A percentile compares a stretch with the other conserved stretches of the same genome.
Evolutionary conservation across 2,329 filamentous ascomycete species (phyloP).

Genomic region (Colletotrichum sojae): DNA sequence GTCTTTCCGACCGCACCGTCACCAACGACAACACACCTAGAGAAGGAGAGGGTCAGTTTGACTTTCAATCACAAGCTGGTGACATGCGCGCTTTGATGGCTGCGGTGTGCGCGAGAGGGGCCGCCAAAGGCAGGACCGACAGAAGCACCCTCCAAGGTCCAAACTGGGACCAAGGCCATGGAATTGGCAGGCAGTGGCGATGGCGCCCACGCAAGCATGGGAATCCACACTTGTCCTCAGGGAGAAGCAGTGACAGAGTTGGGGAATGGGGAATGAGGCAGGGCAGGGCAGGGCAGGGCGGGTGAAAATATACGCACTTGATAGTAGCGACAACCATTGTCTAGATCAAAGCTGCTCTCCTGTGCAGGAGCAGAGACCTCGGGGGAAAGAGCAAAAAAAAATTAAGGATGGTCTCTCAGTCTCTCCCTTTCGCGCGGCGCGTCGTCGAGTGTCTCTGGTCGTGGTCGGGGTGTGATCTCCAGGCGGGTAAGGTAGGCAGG

Average conservation of each 20-base stretch:
- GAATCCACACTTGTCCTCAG: slow-evolving; percentile 12
- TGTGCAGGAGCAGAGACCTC: slow-evolving; percentile 52
- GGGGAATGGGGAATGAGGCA: slow-evolving; percentile 35
- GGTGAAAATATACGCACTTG: slow-evolving; percentile 64
- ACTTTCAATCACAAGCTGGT: slow-evolving; percentile 10
- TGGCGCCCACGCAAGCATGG: background rate
- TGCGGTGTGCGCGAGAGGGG: slow-evolving; percentile 9
- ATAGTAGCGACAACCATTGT: slow-evolving; percentile 76
- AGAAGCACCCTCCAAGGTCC: background rate
- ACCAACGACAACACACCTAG: slow-evolving; percentile 97
- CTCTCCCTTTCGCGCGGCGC: slow-evolving; percentile 45
- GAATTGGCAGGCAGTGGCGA: background rate
- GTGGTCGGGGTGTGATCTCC: slow-evolving; percentile 41
- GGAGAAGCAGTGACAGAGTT: slow-evolving; percentile 32
- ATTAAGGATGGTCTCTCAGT: slow-evolving; percentile 35
- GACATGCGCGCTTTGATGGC: slow-evolving; percentile 39
- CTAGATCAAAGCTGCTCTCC: slow-evolving; percentile 57
- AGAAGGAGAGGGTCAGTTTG: slow-evolving; percentile 38
- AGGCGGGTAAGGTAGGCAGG: slow-evolving; percentile 36
- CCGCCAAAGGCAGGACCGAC: slow-evolving; percentile 7
- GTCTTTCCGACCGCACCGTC: slow-evolving; percentile 99
- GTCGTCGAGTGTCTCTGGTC: slow-evolving; percentile 44
- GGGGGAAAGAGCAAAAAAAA: slow-evolving; percentile 34
- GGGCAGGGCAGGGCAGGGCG: slow-evolving; percentile 40
- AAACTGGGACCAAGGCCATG: background rate